Conservation (phyloP, 2,329 filamentous ascomycete genomes). For the Bertia moriformis region DNA sequence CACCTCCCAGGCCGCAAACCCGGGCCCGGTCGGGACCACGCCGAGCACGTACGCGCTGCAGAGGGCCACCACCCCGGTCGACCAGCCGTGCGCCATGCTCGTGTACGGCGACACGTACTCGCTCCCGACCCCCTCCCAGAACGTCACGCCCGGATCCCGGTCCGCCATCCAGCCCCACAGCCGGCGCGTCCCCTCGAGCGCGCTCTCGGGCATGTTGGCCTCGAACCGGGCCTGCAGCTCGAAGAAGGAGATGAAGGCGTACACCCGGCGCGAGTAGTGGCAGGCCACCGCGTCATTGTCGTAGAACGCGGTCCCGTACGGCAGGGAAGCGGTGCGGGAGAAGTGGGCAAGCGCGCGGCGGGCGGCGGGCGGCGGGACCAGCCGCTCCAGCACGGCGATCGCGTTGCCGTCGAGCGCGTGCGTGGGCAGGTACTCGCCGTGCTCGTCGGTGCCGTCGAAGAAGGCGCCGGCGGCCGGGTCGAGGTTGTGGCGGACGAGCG, state of each 20-base stretch:
- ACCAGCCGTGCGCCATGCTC: slow-evolving; percentile 34
- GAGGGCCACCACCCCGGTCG: slow-evolving; percentile 30
- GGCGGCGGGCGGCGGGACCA: not conserved
- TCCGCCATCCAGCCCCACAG: slow-evolving; percentile 23
- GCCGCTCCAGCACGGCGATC: slow-evolving; percentile 4
- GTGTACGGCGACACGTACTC: slow-evolving; percentile 29
- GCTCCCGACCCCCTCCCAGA: slow-evolving; percentile 34
- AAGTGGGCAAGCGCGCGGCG: not conserved
- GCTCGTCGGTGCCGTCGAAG: slow-evolving; percentile 3
- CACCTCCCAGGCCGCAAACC: slow-evolving; percentile 24
- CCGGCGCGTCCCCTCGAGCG: not conserved
- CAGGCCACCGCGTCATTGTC: not conserved
- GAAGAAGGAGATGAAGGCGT: not conserved
- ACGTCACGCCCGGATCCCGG: slow-evolving; percentile 28
- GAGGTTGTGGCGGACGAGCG: slow-evolving; percentile 5
- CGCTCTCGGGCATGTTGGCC: not conserved
- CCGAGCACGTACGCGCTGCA: slow-evolving; percentile 29
- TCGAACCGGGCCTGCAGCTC: not conserved
- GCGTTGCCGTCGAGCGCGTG: slow-evolving; percentile 7
- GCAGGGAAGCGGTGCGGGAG: not conserved
- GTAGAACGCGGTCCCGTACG: not conserved
- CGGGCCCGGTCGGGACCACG: slow-evolving; percentile 24
- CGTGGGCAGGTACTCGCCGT: not conserved
- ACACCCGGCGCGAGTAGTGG: not conserved
- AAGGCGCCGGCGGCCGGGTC: slow-evolving; percentile 5